Evolutionary conservation across 768 basidiomycete genomes (phyloP).

Genomic region (Boletus pseudo-olivaceus): DNA sequence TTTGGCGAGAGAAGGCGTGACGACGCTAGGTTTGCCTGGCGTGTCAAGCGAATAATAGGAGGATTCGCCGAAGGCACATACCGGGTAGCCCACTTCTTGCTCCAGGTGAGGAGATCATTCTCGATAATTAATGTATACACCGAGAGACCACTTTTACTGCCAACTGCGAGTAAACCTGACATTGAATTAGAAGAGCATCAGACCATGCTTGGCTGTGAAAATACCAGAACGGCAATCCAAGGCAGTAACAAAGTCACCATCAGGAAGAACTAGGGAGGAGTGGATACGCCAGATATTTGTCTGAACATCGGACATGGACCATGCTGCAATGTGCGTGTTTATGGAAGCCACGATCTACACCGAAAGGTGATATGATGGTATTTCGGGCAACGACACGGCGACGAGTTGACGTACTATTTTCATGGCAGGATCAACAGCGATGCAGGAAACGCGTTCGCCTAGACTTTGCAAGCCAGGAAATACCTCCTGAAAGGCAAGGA

Average conservation of each 20-base stretch:
- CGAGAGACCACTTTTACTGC: conserved; percentile 55
- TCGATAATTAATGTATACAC: conserved; percentile 77
- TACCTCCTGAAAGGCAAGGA: conserved; percentile 77
- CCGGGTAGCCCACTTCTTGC: conserved; percentile 69
- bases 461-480: conserved; percentile 58
- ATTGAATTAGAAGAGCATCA: conserved; percentile 23
- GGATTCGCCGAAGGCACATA: conserved; percentile 32
- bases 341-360: conserved; percentile 71
- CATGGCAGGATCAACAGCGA: conserved; percentile 74
- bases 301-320: conserved; percentile 69
- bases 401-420: conserved; percentile 59
- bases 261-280: conserved; percentile 69
- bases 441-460: conserved; percentile 48
- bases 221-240: conserved; percentile 76
- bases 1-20: conserved; percentile 48
- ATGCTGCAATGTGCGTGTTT: conserved; percentile 65
- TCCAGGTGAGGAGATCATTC: conserved; percentile 82
- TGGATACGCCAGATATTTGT: conserved; percentile 74
- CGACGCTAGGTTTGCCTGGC: conserved; percentile 36
- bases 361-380: conserved; percentile 2
- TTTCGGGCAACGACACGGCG: conserved; percentile 5
- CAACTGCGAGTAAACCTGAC: conserved; percentile 74
- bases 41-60: conserved; percentile 11
- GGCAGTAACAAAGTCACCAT: conserved; percentile 51
- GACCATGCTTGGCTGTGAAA: background rate